Conservation (phyloP, 768 basidiomycete species). For the Boletus fagicola region DNA sequence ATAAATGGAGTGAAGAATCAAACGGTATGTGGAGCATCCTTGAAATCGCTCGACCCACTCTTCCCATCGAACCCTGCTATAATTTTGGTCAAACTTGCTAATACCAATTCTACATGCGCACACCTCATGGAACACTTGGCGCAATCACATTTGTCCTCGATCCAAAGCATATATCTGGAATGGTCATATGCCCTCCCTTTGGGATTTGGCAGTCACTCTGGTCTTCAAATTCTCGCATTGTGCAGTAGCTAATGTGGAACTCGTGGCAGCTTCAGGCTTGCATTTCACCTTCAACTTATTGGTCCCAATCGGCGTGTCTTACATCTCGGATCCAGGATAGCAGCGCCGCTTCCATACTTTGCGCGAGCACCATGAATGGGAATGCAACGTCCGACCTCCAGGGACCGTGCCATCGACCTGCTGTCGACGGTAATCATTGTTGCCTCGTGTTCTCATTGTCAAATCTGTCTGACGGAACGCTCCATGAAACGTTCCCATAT, state of each 20-base stretch:
- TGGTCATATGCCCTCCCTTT: neutral
- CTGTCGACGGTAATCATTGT: constrained; percentile 9
- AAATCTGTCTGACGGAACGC: constrained; percentile 17
- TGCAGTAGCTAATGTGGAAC: neutral
- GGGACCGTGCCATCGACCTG: constrained; percentile 11
- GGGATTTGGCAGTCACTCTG: neutral
- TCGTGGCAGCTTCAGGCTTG: constrained; percentile 1
- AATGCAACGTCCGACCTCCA: neutral
- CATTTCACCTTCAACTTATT: neutral
- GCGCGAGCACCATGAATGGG: constrained; percentile 5
- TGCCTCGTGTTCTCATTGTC: constrained; percentile 31
- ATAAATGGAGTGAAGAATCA: neutral
- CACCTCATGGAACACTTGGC: constrained; percentile 9
- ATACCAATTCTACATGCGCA: constrained; percentile 7
- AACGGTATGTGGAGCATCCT: neutral
- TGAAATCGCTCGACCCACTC: neutral
- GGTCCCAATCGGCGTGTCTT: neutral
- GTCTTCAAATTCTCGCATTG: neutral
- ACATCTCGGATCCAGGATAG: constrained; percentile 18
- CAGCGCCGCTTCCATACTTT: constrained; percentile 8
- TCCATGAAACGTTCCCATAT: constrained; percentile 13
- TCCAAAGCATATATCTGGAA: neutral
- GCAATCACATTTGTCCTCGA: constrained; percentile 1
- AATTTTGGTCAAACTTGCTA: neutral
- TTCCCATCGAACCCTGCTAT: neutral